These are phyloP conservation scores for Anthracocystis panici-leucophaei DNA, from an alignment of 1,284 basidiomycete species.

Conservation along the genomic window DNA sequence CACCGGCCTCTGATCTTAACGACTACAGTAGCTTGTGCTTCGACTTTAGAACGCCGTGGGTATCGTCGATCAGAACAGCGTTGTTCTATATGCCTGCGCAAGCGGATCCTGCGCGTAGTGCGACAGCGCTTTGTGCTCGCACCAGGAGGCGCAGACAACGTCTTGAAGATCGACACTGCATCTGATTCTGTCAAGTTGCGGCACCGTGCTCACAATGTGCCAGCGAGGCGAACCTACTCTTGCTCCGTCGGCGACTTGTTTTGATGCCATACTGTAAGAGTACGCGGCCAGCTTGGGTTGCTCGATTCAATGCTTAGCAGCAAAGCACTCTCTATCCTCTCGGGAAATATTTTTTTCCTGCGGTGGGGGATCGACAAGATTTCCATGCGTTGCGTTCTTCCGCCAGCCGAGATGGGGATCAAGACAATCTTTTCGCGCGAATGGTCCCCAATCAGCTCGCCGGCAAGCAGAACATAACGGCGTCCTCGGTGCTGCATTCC, in stretches of 20 bases:
- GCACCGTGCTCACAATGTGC: conserved; percentile 5
- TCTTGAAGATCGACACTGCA: conserved; percentile 31
- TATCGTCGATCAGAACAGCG: no score
- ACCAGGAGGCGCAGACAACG: no score
- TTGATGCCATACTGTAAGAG: neutral
- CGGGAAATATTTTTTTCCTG: neutral
- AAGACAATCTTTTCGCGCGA: neutral
- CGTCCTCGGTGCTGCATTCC: no score
- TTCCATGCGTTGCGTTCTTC: conserved; percentile 1
- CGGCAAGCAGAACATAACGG: no score
- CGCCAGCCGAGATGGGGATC: neutral
- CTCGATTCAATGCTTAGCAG: neutral
- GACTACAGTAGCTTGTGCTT: no score
- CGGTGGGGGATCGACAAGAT: conserved; percentile 26
- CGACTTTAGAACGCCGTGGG: no score
- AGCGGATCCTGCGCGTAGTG: no score
- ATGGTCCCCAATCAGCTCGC: neutral
- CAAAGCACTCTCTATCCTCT: neutral
- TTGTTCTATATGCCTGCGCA: no score
- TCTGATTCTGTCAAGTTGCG: conserved; percentile 2
- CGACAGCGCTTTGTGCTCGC: no score
- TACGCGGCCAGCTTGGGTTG: neutral
- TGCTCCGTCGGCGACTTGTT: neutral
- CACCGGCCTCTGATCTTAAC: no score
- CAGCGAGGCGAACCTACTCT: conserved; percentile 10